phyloP scores from a whole-genome alignment of 495 filamentous ascomycete genomes.

The Tuber brumale region DNA sequence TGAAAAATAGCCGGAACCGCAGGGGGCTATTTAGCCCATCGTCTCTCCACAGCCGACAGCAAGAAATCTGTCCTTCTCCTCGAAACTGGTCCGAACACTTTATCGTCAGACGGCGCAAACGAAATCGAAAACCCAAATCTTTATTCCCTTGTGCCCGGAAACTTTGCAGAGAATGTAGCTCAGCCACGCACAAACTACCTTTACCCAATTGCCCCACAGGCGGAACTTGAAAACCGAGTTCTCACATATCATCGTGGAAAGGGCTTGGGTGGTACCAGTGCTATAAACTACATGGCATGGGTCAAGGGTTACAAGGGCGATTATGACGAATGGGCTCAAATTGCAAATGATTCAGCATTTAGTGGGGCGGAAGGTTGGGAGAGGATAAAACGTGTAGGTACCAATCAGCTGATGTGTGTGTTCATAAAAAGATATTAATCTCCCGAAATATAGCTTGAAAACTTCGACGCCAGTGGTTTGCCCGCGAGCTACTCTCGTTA shows the following conservation, averaged over 20 bases:
- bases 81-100: constrained; percentile 31
- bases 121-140: constrained; percentile 23
- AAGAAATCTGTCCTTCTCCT: constrained; percentile 24
- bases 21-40: constrained; percentile 29
- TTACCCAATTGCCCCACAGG: constrained; percentile 33
- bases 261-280: constrained; percentile 51
- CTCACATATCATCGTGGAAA: constrained; percentile 48
- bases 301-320: constrained; percentile 43
- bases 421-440: constrained; percentile 5
- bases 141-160: constrained; percentile 24
- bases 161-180: constrained; percentile 31
- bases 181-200: constrained; percentile 29
- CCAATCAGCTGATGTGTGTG: background rate
- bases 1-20: constrained; percentile 23
- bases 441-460: constrained; percentile 22
- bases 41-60: constrained; percentile 26
- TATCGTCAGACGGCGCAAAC: constrained; percentile 20
- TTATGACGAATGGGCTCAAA: constrained; percentile 45
- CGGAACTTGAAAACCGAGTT: constrained; percentile 42
- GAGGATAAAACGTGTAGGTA: constrained; percentile 28
- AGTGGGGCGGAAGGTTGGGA: constrained; percentile 38
- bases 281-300: constrained; percentile 50
- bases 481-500: constrained; percentile 19
- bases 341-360: constrained; percentile 26
- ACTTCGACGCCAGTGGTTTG: constrained; percentile 25